A percentile compares a stretch with the other conserved stretches of the same genome.
phyloP scores from a whole-genome alignment of 1,284 basidiomycete genomes.

The Fomitiporia mediterranea region DNA sequence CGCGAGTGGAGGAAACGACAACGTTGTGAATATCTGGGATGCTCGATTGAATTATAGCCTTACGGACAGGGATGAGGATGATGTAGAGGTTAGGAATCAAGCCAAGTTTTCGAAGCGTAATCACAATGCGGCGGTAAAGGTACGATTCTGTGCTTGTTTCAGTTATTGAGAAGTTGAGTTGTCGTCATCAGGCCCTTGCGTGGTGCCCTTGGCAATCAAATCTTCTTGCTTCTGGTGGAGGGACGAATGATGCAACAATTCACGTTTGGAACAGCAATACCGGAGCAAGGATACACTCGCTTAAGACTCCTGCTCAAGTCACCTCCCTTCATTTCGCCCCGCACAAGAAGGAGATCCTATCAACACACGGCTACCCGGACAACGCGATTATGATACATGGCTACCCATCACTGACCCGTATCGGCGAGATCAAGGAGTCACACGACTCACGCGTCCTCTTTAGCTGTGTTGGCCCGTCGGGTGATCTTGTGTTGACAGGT shows the following conservation, averaged over 20 bases:
- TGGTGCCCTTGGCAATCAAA: constrained; percentile 98
- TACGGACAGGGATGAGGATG: constrained; percentile 49
- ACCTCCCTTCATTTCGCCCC: constrained; percentile 89
- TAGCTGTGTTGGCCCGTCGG: constrained; percentile 80
- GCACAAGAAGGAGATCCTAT: constrained; percentile 87
- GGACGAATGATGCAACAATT: constrained; percentile 91
- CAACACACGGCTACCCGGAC: constrained; percentile 91
- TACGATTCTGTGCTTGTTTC: constrained; percentile 26
- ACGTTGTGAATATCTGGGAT: constrained; percentile 97
- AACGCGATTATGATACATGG: constrained; percentile 65
- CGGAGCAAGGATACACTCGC: constrained; percentile 80
- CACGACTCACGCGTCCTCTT: constrained; percentile 89
- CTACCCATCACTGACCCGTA: constrained; percentile 66
- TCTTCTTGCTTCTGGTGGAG: constrained; percentile 90
- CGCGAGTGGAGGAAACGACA: constrained; percentile 93
- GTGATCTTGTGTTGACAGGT: constrained; percentile 85
- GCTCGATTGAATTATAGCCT: constrained; percentile 48
- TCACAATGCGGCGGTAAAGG: constrained; percentile 94
- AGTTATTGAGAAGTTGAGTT: not conserved
- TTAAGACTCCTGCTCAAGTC: constrained; percentile 85
- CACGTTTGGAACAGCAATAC: constrained; percentile 93
- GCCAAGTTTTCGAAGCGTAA: constrained; percentile 92
- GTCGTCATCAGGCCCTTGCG: constrained; percentile 66
- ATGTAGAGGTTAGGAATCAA: constrained; percentile 58
- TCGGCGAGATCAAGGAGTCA: constrained; percentile 87